Conservation (phyloP, 2,329 filamentous ascomycete genomes). For the Aspergillus sp. region DNA sequence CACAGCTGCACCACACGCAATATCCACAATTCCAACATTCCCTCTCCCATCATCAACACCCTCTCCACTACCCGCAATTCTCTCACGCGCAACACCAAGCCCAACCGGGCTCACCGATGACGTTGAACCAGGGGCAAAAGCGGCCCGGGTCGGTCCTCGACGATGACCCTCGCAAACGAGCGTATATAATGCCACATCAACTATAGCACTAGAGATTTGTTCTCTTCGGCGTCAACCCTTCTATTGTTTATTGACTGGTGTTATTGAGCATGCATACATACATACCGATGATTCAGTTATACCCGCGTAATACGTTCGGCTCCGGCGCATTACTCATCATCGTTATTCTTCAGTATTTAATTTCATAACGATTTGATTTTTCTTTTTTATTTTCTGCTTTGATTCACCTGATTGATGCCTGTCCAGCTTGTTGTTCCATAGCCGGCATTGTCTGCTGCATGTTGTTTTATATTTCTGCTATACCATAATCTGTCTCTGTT, state of each 20-base stretch:
- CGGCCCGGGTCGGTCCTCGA: constrained; percentile 14
- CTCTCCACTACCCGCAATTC: constrained; percentile 6
- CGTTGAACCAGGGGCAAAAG: constrained; percentile 21
- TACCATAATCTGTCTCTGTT: neutral
- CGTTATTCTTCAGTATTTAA: neutral
- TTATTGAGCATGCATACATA: neutral
- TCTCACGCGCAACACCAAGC: constrained; percentile 16
- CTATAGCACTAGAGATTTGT: constrained; percentile 8
- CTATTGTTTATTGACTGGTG: neutral
- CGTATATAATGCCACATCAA: constrained; percentile 21
- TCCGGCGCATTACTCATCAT: neutral
- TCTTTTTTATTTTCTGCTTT: neutral
- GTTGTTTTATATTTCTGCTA: neutral
- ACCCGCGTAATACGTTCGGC: neutral
- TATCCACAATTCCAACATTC: constrained; percentile 5
- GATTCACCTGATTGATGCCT: neutral
- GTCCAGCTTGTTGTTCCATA: neutral
- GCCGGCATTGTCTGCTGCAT: neutral
- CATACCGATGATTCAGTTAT: neutral
- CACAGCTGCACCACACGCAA: constrained; percentile 15
- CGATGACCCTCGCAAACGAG: constrained; percentile 23
- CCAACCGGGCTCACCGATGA: constrained; percentile 17
- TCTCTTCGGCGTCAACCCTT: neutral
- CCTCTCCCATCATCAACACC: constrained; percentile 2
- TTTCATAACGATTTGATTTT: neutral